phyloP scores from a whole-genome alignment of 1,284 basidiomycete species.

The Fomes fomentarius region DNA sequence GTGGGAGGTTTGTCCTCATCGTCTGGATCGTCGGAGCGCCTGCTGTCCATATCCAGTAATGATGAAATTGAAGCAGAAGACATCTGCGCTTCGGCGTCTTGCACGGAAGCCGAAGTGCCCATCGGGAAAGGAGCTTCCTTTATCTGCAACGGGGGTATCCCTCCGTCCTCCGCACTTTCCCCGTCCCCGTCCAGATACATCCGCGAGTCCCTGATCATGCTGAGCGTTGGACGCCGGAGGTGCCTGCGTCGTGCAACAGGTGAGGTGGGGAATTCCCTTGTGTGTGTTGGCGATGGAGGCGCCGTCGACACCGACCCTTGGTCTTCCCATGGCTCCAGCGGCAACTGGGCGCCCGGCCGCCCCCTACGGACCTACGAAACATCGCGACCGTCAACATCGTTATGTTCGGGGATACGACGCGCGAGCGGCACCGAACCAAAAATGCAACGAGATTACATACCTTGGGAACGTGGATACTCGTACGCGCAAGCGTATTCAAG shows the following conservation, averaged over 20 bases:
- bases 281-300: conserved; percentile 12
- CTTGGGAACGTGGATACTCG: conserved; percentile 60
- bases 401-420: conserved; percentile 1
- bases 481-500: conserved; percentile 56
- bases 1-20: conserved; percentile 14
- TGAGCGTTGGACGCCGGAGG: conserved; percentile 31
- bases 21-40: background rate
- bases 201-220: conserved; percentile 34
- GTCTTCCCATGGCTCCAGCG: conserved; percentile 30
- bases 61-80: conserved; percentile 19
- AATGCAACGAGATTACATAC: conserved; percentile 37
- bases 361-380: conserved; percentile 27
- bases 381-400: conserved; percentile 17
- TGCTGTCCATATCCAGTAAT: conserved; percentile 6
- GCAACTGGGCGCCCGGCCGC: conserved; percentile 29
- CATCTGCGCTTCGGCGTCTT: background rate
- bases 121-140: conserved; percentile 10
- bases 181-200: conserved; percentile 25
- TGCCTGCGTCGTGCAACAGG: conserved; percentile 25
- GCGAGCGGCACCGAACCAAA: conserved; percentile 10
- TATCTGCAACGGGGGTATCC: conserved; percentile 7
- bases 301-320: conserved; percentile 1
- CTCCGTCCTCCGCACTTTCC: conserved; percentile 21
- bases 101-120: background rate
- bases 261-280: conserved; percentile 19